Evolutionary conservation across 768 basidiomycete genomes (phyloP), one percentile per base, ranked within the genome.

Genomic region (Collybia sp.): DNA sequence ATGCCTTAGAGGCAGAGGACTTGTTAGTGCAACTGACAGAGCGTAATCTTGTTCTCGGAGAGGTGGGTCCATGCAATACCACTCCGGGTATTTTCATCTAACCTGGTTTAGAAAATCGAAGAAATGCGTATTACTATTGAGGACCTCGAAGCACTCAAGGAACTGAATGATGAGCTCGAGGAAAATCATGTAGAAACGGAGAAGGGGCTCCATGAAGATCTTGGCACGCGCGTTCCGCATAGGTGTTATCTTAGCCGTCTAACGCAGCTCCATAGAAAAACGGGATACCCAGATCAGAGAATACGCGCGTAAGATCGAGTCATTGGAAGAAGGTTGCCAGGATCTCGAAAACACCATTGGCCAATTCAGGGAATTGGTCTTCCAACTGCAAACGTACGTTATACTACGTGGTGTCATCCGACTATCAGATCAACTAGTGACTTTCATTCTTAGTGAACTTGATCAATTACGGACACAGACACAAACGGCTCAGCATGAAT

Each of bases 121-220:
- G 93, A 97, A 65, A 94, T 97, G 88, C 80, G 92, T 11, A 85
- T 91, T 45, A 90, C 89, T 0, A 92, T 98, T 45, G 95, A 98
- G 62, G 96, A 99, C 57, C 80, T 97, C 3, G 96, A 99, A 60
- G 82, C 93, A 10, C 79, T 99, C 35, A 90, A 94, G 60, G 96
- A 98, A 58, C 84, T 99, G 40, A 92, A 87, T 46, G 95, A 99
- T 50, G 96, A 99, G 66, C 77, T 99, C 2, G 96, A 98, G 63
- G 94, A 98, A 65, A 93, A 91, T 56, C 95, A 98, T 52, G 61
- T 89, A 2, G 95, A 96, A 64, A 90, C 93, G 0, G 95, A 97
- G 67, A 93, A 90, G 61, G 79, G 83, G 17, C 65, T 99, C 47
- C 84, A 93, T 56, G 90, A 88, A 38, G 95, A 97, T 41, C 75